phyloP scores from a whole-genome alignment of 805 yeast species.

The Hanseniaspora pseudoguilliermondii region DNA sequence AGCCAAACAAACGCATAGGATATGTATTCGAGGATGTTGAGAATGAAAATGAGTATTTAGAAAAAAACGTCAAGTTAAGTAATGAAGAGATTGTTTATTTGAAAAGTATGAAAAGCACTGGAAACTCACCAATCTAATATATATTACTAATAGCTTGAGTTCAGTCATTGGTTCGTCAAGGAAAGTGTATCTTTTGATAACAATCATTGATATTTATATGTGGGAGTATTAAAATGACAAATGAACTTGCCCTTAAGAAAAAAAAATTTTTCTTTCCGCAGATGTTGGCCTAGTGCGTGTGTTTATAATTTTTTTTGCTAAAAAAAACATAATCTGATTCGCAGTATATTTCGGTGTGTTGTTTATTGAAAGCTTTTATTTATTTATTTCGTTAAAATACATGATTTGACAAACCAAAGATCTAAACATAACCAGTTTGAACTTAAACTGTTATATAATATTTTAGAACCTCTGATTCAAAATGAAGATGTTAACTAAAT shows the following conservation, averaged over 20 bases:
- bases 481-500: slow-evolving; percentile 80
- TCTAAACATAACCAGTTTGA: not conserved
- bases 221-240: no score
- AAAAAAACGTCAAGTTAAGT: slow-evolving; percentile 1
- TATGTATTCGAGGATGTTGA: not conserved
- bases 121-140: not conserved
- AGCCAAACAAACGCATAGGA: not conserved
- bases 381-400: no score
- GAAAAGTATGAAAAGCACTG: not conserved
- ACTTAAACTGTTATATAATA: not conserved
- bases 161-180: no score
- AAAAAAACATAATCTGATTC: not conserved
- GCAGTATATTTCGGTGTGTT: not conserved
- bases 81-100: not conserved
- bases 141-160: no score
- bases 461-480: not conserved
- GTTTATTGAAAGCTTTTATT: not conserved
- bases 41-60: not conserved
- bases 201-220: no score
- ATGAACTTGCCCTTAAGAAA: not conserved
- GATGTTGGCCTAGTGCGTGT: not conserved
- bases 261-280: not conserved
- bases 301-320: not conserved
- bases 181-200: no score
- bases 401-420: not conserved